Percentiles rank a stretch among this genome's conserved stretches.
Conservation (phyloP, 2,329 filamentous ascomycete genomes). For the Calonectria hongkongensis region DNA sequence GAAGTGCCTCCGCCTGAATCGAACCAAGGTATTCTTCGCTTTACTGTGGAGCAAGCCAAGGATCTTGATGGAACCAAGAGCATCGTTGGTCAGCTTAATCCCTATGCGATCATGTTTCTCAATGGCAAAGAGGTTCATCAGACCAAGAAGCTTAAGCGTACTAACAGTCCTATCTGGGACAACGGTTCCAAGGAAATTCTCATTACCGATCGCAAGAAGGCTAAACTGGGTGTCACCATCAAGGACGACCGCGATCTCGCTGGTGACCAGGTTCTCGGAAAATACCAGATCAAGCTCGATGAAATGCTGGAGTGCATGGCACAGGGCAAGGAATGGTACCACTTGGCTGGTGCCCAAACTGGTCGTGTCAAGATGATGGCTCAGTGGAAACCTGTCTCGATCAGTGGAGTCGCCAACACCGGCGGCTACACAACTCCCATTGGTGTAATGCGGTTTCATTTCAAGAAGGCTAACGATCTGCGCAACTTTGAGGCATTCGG, state of each 20-base stretch:
- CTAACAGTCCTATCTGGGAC: constrained; percentile 97
- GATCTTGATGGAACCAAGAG: constrained; percentile 95
- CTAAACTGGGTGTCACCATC: constrained; percentile 92
- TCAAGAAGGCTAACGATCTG: constrained; percentile 87
- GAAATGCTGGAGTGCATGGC: constrained; percentile 93
- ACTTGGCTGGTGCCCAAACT: constrained; percentile 85
- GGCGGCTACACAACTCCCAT: constrained; percentile 95
- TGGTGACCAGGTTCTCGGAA: constrained; percentile 89
- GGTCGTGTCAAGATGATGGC: constrained; percentile 93
- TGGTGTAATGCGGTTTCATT: constrained; percentile 95
- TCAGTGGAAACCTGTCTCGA: constrained; percentile 95
- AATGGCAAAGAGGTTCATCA: constrained; percentile 94
- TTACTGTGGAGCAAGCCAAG: constrained; percentile 96
- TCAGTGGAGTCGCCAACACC: constrained; percentile 86
- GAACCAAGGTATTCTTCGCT: constrained; percentile 94
- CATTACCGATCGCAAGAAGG: constrained; percentile 93
- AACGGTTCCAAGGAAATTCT: constrained; percentile 95
- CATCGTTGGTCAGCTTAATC: constrained; percentile 91
- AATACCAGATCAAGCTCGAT: constrained; percentile 95
- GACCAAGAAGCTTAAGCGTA: constrained; percentile 95
- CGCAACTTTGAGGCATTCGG: constrained; percentile 96
- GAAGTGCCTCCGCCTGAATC: constrained; percentile 88
- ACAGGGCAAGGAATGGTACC: constrained; percentile 98
- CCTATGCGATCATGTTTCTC: constrained; percentile 90
- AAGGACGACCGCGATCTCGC: constrained; percentile 95